Evolutionary conservation across 2,329 filamentous ascomycete genomes (phyloP), one percentile per base, ranked within the genome.

Genomic region (Verticillium nubilum): DNA sequence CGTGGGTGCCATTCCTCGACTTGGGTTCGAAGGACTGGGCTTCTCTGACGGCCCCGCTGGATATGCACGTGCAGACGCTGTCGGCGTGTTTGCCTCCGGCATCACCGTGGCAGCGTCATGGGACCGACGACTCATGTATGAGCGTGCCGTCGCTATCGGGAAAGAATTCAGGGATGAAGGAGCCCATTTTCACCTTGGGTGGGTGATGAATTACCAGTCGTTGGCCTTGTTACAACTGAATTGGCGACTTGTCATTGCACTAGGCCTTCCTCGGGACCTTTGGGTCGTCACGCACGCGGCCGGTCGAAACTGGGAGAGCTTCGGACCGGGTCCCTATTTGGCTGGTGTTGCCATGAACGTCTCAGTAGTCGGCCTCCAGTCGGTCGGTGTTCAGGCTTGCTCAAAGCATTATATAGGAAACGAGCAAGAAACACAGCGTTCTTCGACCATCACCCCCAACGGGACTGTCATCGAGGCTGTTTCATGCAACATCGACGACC

Each of bases 131-230:
- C 67, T 86, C 60, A 80, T 83, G 0, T 86, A 85, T 67, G 76
- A 80, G 58, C 84, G 91, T 56, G 91, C 87, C 35, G 75, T 82
- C 57, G 88, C 87, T 54, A 92, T 96, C 87, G 92, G 87, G 2
- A 77, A 80, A 59, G 92, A 96, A 72, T 90, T 90, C 70, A 83
- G 81, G 62, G 83, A 76, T 50, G 96, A 96, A 72, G 92, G 92
- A 54, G 85, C 92, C 27, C 89, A 96, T 68, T 81, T 95, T 13
- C 82, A 89, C 60, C 80, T 96, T 10, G 92, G 91, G 0, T 55
- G 10, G 23, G 53, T 37, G 3, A 17, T 17, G 5, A 5, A 5
- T 10, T 37, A 17, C 33, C 50, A n/a, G n/a, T n/a, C n/a, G n/a
- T n/a, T 55, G 29, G 23, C 10, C 27, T n/a, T n/a, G 2, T n/a